Evolutionary conservation across 805 yeast species (phyloP).

Genomic region (Metschnikowia aberdeeniae): DNA sequence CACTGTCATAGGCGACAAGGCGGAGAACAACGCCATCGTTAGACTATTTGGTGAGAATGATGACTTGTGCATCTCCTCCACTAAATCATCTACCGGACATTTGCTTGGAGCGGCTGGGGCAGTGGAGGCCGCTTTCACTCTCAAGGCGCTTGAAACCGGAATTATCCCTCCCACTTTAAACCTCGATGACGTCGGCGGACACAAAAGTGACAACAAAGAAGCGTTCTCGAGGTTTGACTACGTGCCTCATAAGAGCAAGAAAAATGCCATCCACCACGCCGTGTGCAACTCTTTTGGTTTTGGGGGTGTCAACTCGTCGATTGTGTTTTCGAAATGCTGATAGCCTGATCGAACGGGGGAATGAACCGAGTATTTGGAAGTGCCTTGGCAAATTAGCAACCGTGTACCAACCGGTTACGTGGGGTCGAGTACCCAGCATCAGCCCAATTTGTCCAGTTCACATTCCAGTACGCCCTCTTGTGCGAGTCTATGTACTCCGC

Average conservation of each 20-base stretch:
- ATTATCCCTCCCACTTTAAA: constrained; percentile 80
- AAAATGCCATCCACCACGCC: constrained; percentile 49
- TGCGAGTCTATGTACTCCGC: constrained; percentile 32
- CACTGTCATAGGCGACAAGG: constrained; percentile 81
- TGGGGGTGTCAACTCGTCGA: constrained; percentile 90
- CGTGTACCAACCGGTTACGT: constrained; percentile 35
- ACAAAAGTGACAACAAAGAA: constrained; percentile 39
- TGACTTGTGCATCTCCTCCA: constrained; percentile 61
- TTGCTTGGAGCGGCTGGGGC: constrained; percentile 95
- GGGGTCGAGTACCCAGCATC: constrained; percentile 52
- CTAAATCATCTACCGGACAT: constrained; percentile 93
- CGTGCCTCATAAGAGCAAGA: constrained; percentile 45
- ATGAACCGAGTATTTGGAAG: background rate
- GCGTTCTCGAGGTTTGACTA: constrained; percentile 52
- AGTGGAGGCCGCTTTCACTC: constrained; percentile 80
- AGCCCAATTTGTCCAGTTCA: constrained; percentile 35
- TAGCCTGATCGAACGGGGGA: background rate
- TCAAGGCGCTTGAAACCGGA: constrained; percentile 56
- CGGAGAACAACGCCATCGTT: constrained; percentile 75
- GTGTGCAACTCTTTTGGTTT: constrained; percentile 92
- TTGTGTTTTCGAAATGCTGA: constrained; percentile 40
- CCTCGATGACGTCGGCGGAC: constrained; percentile 50
- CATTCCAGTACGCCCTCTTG: constrained; percentile 29
- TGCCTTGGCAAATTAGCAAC: constrained; percentile 6
- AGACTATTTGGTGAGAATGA: constrained; percentile 42